Evolutionary conservation across 306 rosid genomes (phyloP).

Genomic region (Malus sylvestris): DNA sequence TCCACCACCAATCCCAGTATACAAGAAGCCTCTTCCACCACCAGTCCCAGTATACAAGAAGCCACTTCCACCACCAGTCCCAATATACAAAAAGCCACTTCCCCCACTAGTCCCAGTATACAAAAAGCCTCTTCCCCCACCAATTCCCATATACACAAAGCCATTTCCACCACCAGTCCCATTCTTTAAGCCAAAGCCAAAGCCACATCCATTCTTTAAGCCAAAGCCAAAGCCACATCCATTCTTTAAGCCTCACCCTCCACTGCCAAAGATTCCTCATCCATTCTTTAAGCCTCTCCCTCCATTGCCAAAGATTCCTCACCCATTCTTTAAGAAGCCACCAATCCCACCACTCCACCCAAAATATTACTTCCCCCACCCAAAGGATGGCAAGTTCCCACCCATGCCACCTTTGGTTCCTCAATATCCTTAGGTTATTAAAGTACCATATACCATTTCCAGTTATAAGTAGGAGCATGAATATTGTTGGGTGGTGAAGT

Average conservation of each 20-base stretch:
- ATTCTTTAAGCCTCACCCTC: conserved; percentile 10
- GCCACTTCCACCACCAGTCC: not conserved
- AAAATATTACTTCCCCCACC: conserved; percentile 28
- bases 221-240: conserved; percentile 27
- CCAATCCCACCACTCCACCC: conserved; percentile 9
- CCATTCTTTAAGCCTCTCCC: conserved; percentile 14
- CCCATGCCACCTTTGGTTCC: conserved; percentile 26
- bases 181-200: conserved; percentile 6
- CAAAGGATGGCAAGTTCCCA: conserved; percentile 37
- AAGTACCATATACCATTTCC: not conserved
- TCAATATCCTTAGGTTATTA: conserved; percentile 27
- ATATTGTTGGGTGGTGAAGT: not conserved
- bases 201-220: conserved; percentile 21
- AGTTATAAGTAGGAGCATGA: not conserved
- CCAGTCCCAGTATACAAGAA: conserved; percentile 1
- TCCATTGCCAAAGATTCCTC: conserved; percentile 9
- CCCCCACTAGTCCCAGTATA: not conserved
- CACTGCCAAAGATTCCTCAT: conserved; percentile 13
- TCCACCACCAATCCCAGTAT: not conserved
- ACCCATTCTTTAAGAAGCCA: conserved; percentile 10
- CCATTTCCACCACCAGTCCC: conserved; percentile 34
- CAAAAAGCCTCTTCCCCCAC: not conserved
- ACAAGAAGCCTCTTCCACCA: conserved; percentile 19
- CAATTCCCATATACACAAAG: not conserved
- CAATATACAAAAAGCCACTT: not conserved